Evolutionary conservation across 2,329 filamentous ascomycete species (phyloP).

Genomic region (Ophiocordyceps australis): DNA sequence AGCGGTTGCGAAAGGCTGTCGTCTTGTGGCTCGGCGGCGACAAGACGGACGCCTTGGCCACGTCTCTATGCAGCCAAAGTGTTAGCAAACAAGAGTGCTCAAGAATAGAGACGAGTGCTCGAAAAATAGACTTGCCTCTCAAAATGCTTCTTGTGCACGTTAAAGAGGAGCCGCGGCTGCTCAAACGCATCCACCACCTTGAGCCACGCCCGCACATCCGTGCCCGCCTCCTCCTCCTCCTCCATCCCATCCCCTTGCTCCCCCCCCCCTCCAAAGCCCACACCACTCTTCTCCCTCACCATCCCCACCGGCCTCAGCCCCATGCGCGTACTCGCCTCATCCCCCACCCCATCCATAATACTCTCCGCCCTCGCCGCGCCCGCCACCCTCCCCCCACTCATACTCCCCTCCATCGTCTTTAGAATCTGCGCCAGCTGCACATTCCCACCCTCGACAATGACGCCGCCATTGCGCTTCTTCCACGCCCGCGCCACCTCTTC

Average conservation of each 20-base stretch:
- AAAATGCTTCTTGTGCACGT: constrained; percentile 74
- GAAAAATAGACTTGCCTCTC: constrained; percentile 46
- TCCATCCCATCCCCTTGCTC: constrained; percentile 33
- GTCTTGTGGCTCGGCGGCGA: constrained; percentile 71
- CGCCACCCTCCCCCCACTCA: constrained; percentile 64
- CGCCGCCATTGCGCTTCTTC: constrained; percentile 77
- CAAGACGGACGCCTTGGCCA: constrained; percentile 49
- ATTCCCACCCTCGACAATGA: constrained; percentile 74
- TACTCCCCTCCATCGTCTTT: constrained; percentile 68
- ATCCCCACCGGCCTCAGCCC: constrained; percentile 28
- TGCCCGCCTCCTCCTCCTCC: constrained; percentile 38
- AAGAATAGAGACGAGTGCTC: too few species aligned
- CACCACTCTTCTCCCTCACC: constrained; percentile 40
- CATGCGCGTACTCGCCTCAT: constrained; percentile 34
- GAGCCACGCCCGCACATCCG: constrained; percentile 65
- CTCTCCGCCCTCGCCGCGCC: constrained; percentile 33
- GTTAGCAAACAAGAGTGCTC: too few species aligned
- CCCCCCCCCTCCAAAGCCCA: constrained; percentile 45
- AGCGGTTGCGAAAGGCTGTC: constrained; percentile 70
- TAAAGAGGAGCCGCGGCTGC: constrained; percentile 65
- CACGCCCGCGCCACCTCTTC: constrained; percentile 83
- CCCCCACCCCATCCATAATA: constrained; percentile 40
- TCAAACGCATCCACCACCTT: constrained; percentile 71
- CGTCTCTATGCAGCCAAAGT: constrained; percentile 23
- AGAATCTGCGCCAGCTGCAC: constrained; percentile 67